Base-by-base conservation (phyloP, 148 eudicot genomes). In the Spergularia bocconei region DNA sequence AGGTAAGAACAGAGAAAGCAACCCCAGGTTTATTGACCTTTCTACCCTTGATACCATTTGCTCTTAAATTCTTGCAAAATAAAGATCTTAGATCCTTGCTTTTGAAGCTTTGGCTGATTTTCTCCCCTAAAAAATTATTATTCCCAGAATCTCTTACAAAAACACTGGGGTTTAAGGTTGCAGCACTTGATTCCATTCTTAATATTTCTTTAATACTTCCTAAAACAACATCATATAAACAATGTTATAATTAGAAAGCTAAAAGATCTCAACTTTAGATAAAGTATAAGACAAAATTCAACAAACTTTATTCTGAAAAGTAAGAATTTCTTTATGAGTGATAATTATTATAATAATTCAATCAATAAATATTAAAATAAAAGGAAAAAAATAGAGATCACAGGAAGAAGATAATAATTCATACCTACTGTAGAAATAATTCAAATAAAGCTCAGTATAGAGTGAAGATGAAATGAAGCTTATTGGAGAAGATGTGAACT, bases 1-100 rank as follows among this genome's bases (percentile, higher is more conserved):
- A 77, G n/a, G 87, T 79, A n/a, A 82, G 84, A 79, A 84, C 68
- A 84, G 84, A 82, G 57, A 62, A 77, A 25, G 81, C 80, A 67
- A 79, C 76, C 9, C 81, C 80, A 48, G 86, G 74, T 64, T 79
- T 83, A 77, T 13, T 68, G 29, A 72, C 48, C 71, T 72, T 65
- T 75, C 64, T 48, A 12, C 68, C 61, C 36, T 51, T 80, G 17
- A 1, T 75, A 0, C 66, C 67, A 66, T 21, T 50, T 19, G 68
- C 57, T 47, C 25, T 62, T 61, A 81, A 56, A 59, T 70, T 81
- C 74, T 67, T 84, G 63, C 73, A 74, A 52, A 56, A 67, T 12
- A 68, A 58, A 77, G 76, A 64, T 57, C 74, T 78, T 71, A 77
- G 77, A 81, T 73, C 74, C 47, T 61, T 79, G n/a, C 57, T 63